Evolutionary conservation across 306 rosid species (phyloP), one percentile per base, ranked within the genome.

Genomic region (Cicer arietinum): DNA sequence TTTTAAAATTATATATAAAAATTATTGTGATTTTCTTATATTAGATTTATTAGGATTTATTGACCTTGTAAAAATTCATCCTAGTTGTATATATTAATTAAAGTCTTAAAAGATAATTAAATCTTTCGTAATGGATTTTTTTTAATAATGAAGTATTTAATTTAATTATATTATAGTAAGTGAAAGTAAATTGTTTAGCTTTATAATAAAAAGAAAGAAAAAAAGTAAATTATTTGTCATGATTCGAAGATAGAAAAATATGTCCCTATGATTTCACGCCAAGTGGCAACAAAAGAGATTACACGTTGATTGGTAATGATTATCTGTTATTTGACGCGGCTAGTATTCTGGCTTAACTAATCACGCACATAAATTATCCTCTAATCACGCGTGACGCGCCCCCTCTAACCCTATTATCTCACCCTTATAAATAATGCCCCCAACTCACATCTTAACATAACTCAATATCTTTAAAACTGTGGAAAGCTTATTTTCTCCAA

Each of bases 201-300:
- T 7, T 7, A 48, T 2, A 5, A 13, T 1, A 13, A 48, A 48
- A 6, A 51, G 1, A 51, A 7, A 16, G 20, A 1, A 18, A 18
- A 18, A 18, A 20, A 52, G 16, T 9, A 52, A 2, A 14, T 25
- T 16, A 7, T 10, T n/a, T 53, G 2, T 53, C 11, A 53, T 53
- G 0, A 53, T 53, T 53, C 30, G 10, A 2, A 5, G 22, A 57
- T 14, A 0, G 8, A 22, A 57, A 10, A 10, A 57, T 39, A 11
- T 25, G 16, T 1, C n/a, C 7, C 45, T 43, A 1, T 6, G 1
- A 6, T 9, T 8, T 2, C 6, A 45, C 13, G 1, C 58, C 79
- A 89, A 66, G 84, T 87, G 89, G 76, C 91, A 67, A n/a, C 20
- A 77, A 53, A 35, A 83, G 13, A 43, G 83, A 83, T 39, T 7